Base-by-base conservation (phyloP, 768 basidiomycete species). In the Rhodotorula taiwanensis region DNA sequence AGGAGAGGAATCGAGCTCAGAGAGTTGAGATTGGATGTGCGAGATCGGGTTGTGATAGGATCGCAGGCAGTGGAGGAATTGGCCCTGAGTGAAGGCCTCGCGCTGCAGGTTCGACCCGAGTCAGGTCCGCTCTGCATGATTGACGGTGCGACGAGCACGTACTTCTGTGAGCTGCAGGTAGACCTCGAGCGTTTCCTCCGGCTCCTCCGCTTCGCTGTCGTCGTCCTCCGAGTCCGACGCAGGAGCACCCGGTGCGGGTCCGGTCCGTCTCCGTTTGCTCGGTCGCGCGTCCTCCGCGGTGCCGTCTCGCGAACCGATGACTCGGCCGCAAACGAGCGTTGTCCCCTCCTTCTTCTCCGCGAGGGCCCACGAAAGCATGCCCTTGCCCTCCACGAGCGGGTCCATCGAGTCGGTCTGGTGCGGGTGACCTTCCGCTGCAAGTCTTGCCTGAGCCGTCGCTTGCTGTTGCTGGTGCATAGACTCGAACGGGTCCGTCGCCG, bases 351-450 rank as follows among this genome's bases (percentile, higher is more conserved):
- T 62, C 59, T 66, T 70, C 39, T 70, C 69, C 15, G 64, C 64
- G 44, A 70, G 25, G 5, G 62, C 58, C 69, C 69, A 70, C 15
- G 69, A 70, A 15, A 70, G 55, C 69, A 70, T 70, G 15, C 69
- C 64, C 31, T 70, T 70, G 30, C 69, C 69, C 52, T 70, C 69
- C n/a, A 70, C 64, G 34, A 70, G 44, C 0, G 50, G 57, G 2
- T 55, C 51, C 23, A 16, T 39, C 36, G 36, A 16, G 9, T 39
- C 36, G 16, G 9, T 9, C 36, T 9, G 16, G 10, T 39, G 36
- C 36, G 9, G 36, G 10, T 39, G 36, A 9, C 16, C 10, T 39
- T 39, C 36, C n/a, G n/a, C 16, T 39, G 36, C 36, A 16, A 39
- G 36, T 39, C 10, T 39, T 39, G 10, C 10, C 36, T 39, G 36